These are phyloP conservation scores for Dinochytrium kinnereticum DNA, from an alignment of 371 early-diverging fungal genomes.

Conservation along the genomic window DNA sequence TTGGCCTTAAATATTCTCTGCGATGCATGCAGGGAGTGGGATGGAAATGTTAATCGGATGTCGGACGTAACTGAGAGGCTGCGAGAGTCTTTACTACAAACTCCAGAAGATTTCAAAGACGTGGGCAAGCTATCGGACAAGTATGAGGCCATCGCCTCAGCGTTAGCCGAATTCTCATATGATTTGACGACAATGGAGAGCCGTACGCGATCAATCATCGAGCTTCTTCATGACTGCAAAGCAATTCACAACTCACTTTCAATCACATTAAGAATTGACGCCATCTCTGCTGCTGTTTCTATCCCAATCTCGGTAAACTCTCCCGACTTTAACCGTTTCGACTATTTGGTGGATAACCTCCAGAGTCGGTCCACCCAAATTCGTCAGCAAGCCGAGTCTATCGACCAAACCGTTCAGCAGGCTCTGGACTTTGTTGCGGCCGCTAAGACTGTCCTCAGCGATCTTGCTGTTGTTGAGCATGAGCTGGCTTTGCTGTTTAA, in stretches of 20 bases:
- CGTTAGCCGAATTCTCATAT: neutral
- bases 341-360: neutral
- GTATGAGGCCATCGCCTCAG: neutral
- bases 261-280: neutral
- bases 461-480: neutral
- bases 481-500: neutral
- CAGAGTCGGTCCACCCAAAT: conserved; percentile 9
- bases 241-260: neutral
- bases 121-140: neutral
- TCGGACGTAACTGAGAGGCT: no score
- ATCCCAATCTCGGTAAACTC: neutral
- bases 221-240: neutral
- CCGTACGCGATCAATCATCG: neutral
- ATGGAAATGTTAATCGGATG: no score
- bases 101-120: no score
- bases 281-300: neutral
- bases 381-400: neutral
- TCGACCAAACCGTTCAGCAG: neutral
- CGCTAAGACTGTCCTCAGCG: neutral
- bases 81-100: no score
- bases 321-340: neutral
- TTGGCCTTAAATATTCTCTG: no score
- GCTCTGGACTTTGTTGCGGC: neutral
- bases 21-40: no score
- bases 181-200: neutral